A percentile compares a stretch with the other conserved stretches of the same genome.
phyloP scores from a whole-genome alignment of 768 basidiomycete species.

The Boletellus emodensis region DNA sequence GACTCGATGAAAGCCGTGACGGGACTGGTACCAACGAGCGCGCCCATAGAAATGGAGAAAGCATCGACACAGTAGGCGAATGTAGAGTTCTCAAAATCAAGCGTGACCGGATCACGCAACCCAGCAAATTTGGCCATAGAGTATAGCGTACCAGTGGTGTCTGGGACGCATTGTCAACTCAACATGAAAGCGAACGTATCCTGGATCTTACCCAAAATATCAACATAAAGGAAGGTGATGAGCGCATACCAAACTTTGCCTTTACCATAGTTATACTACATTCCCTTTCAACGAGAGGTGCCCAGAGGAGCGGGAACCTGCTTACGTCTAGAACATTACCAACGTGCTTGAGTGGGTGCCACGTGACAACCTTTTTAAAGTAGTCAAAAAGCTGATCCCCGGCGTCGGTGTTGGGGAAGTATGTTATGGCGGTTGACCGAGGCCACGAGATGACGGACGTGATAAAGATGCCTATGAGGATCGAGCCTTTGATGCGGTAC shows the following conservation, averaged over 20 bases:
- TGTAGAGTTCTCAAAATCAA: slow-evolving; percentile 83
- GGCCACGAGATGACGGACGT: slow-evolving; percentile 89
- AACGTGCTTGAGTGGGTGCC: slow-evolving; percentile 56
- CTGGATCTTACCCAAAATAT: slow-evolving; percentile 59
- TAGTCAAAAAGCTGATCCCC: slow-evolving; percentile 77
- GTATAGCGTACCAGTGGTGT: slow-evolving; percentile 69
- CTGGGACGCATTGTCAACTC: slow-evolving; percentile 10
- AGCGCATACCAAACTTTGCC: slow-evolving; percentile 85
- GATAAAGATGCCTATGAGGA: slow-evolving; percentile 78
- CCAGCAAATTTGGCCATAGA: slow-evolving; percentile 91
- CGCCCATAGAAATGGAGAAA: slow-evolving; percentile 76
- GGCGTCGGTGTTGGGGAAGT: slow-evolving; percentile 66
- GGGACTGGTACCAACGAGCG: slow-evolving; percentile 74
- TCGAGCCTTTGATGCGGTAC: slow-evolving; percentile 80
- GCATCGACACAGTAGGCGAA: slow-evolving; percentile 83
- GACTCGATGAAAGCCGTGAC: slow-evolving; percentile 83
- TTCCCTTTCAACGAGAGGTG: slow-evolving; percentile 5
- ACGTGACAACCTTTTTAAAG: slow-evolving; percentile 81
- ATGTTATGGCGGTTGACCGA: slow-evolving; percentile 73
- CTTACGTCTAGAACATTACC: slow-evolving; percentile 69
- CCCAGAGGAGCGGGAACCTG: background rate
- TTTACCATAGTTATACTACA: slow-evolving; percentile 50
- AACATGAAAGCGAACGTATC: background rate
- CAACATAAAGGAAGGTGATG: slow-evolving; percentile 86
- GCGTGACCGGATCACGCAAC: slow-evolving; percentile 77